Evolutionary conservation across 257 asterid genomes (phyloP), one percentile per base, ranked within the genome.

Genomic region (Vinca minor): DNA sequence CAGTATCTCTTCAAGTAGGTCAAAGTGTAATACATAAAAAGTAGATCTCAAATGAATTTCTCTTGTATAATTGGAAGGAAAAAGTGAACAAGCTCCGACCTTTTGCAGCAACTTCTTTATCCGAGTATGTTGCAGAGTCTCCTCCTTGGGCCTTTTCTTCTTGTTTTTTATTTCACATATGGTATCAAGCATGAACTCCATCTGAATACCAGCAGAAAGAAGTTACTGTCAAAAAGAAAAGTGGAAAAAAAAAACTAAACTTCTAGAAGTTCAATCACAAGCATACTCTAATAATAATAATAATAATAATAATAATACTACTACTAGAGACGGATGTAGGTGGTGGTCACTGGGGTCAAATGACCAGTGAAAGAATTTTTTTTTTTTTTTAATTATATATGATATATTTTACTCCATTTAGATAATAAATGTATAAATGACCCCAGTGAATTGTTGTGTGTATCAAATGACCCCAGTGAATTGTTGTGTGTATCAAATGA

Each of bases 121-220:
- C 65, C 87, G 80, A 64, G 87, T 81, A 78, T 79, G 90, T 82
- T 83, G 96, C 60, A 81, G 68, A 23, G 86, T 78, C 38, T 85
- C 95, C 76, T 83, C 96, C 79, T 79, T 83, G 13, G 81, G 53
- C 79, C 70, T 85, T 70, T 77, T 80, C 71, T 83, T 93, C 62
- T 93, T 93, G 96, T 93, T 93, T 83, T 93, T 93, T 56, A 93
- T 87, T 61, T 93, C 99, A 32, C 83, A 85, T 76, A 93, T 85
- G 25, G 88, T 83, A 69, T 89, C 95, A 68, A 93, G 79, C 97
- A 93, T 89, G 75, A 89, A 89, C 71, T 83, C 94, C 94, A 93
- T 85, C 97, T 93, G 85, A 77, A 71, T 46, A 41, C 47, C 34
- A 68, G 44, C 21, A 68, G 39, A 50, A 42, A n/a, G 25, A 55